Evolutionary conservation across 257 asterid genomes (phyloP), one percentile per base, ranked within the genome.

Genomic region (Cinchona pubescens): DNA sequence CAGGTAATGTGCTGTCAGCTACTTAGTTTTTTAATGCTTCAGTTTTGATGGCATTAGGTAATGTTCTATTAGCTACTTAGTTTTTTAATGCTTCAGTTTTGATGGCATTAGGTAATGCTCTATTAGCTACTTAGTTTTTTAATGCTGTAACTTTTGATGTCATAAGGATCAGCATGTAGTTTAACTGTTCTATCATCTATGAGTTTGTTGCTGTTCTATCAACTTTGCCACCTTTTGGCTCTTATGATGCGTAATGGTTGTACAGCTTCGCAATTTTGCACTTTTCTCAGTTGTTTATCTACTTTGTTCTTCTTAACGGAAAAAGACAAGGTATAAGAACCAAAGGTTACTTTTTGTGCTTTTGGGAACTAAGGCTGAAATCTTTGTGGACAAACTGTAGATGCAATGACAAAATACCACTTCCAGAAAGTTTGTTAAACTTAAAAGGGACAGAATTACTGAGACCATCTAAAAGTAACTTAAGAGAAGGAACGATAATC

Each of bases 1-100:
- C 95, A 94, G 96, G 99, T 89, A 77, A 74, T 34, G 75, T 48
- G 55, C 65, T 23, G 29, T 5, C 56, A 32, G 56, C 21, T 66
- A 21, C 48, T 67, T 62, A 53, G 53, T 34, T 73, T 21, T 55
- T 35, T 29, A n/a, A 29, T 53, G 15, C 48, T 76, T 34, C 45
- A 25, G 21, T 43, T 76, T 56, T 37, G 61, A 62, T 48, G 71
- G 27, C 27, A 37, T 34, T 60, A 4, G 27, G 71, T 89, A 77
- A 74, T 34, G 75, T 48, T 60, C 65, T 23, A 34, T 5, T 49
- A 32, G 56, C 21, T 66, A 21, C 48, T 67, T 62, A 53, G 53
- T 34, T 73, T 21, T 55, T 35, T 29, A n/a, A 29, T 53, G 15
- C 48, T 76, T 34, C 45, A 25, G 21, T 43, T 76, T 56, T 37